Evolutionary conservation across 192 early-diverging fungal species (phyloP).

Genomic region (Coemansia furcata): DNA sequence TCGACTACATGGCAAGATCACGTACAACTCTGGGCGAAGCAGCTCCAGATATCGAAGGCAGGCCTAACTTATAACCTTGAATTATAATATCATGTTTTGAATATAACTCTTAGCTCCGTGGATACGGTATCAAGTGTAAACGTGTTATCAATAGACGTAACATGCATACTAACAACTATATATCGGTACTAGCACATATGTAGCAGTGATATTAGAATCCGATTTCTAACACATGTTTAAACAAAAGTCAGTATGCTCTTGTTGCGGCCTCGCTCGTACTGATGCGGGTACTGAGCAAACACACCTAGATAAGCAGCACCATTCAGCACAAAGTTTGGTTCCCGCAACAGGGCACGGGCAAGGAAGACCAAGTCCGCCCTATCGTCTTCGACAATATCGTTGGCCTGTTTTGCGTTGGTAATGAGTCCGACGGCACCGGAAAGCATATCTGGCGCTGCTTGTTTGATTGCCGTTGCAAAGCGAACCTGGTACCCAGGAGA

Average conservation of each 20-base stretch:
- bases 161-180: background rate
- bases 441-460: slow-evolving; percentile 55
- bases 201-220: background rate
- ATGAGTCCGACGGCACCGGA: slow-evolving; percentile 75
- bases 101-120: background rate
- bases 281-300: slow-evolving; percentile 60
- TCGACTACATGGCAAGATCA: too few relatives aligned
- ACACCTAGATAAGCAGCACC: slow-evolving; percentile 67
- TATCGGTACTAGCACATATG: background rate
- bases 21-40: too few relatives aligned
- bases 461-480: slow-evolving; percentile 62
- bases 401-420: slow-evolving; percentile 61
- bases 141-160: background rate
- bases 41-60: too few relatives aligned
- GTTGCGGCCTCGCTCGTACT: slow-evolving; percentile 58
- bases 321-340: slow-evolving; percentile 67
- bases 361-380: slow-evolving; percentile 75
- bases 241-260: slow-evolving; percentile 33
- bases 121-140: background rate
- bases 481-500: slow-evolving; percentile 66
- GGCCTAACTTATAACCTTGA: background rate
- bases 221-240: background rate
- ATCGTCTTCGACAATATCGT: slow-evolving; percentile 60
- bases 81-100: background rate
- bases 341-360: slow-evolving; percentile 67